Percentiles rank a stretch among this genome's conserved stretches.
These are phyloP conservation scores for Saccharomyces hybrid DNA, from an alignment of 1,139 yeast genomes.

Conservation along the genomic window DNA sequence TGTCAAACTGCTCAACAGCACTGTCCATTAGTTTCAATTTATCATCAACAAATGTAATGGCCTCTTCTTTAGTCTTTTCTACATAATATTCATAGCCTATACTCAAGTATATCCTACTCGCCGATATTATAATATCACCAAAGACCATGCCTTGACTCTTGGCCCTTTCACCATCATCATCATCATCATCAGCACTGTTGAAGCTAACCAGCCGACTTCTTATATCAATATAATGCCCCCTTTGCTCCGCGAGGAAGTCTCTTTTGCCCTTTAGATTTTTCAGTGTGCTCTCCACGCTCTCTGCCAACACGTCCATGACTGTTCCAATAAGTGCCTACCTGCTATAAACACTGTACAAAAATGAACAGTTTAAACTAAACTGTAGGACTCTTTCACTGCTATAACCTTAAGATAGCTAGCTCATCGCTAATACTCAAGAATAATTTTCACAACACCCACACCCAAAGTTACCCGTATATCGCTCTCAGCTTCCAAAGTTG, in stretches of 20 bases:
- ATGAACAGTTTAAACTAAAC: background rate
- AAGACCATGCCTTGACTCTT: constrained; percentile 29
- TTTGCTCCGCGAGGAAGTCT: constrained; percentile 28
- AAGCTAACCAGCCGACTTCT: constrained; percentile 24
- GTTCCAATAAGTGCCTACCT: background rate
- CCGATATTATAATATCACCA: constrained; percentile 33
- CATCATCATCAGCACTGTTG: constrained; percentile 5
- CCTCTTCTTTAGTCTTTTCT: constrained; percentile 40
- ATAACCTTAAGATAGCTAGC: background rate
- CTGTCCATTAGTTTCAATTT: constrained; percentile 36
- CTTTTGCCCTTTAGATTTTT: constrained; percentile 25
- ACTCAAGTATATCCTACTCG: constrained; percentile 37
- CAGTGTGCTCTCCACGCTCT: constrained; percentile 26
- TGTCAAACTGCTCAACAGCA: constrained; percentile 37
- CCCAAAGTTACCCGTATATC: background rate
- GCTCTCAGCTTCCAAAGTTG: background rate
- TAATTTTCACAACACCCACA: background rate
- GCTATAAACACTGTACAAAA: background rate
- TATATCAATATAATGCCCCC: constrained; percentile 28
- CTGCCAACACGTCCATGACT: constrained; percentile 24
- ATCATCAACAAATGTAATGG: constrained; percentile 39
- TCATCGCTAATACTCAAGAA: background rate
- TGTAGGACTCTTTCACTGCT: background rate
- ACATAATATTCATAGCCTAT: constrained; percentile 59
- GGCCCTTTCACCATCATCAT: constrained; percentile 6